Conservation (phyloP, 2,329 filamentous ascomycete genomes). For the Pyricularia pennisetigena region DNA sequence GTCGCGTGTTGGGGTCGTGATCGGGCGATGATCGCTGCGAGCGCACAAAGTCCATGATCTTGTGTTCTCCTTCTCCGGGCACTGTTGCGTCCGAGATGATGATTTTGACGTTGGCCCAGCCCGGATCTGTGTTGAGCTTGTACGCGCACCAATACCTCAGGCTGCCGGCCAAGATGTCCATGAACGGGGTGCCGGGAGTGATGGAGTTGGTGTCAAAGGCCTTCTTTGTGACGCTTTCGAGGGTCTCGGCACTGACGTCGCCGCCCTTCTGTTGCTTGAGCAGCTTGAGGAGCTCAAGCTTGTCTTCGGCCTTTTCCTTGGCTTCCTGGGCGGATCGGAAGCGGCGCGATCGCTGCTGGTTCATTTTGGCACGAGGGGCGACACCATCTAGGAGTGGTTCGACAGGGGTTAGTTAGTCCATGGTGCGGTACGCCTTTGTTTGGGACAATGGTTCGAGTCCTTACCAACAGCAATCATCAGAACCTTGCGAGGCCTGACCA, state of each 20-base stretch:
- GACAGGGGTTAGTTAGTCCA: neutral
- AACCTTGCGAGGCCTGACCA: conserved; percentile 92
- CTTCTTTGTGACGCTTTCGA: conserved; percentile 64
- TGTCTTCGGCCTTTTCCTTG: conserved; percentile 86
- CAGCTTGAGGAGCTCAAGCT: conserved; percentile 76
- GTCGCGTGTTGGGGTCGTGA: conserved; percentile 91
- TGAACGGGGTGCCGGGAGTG: conserved; percentile 95
- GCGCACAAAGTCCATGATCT: conserved; percentile 97
- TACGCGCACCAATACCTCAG: conserved; percentile 95
- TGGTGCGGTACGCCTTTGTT: conserved; percentile 4
- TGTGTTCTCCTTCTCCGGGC: conserved; percentile 96
- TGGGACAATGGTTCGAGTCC: conserved; percentile 14
- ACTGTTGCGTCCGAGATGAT: conserved; percentile 98
- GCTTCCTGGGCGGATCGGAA: conserved; percentile 94
- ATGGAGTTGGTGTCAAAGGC: conserved; percentile 86
- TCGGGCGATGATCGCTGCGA: conserved; percentile 85
- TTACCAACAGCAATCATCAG: conserved; percentile 94
- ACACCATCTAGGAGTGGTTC: conserved; percentile 63
- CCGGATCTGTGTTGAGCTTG: conserved; percentile 93
- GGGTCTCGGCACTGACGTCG: conserved; percentile 47
- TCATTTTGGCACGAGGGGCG: conserved; percentile 97
- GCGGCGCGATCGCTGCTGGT: conserved; percentile 91
- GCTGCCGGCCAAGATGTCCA: conserved; percentile 87
- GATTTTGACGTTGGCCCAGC: conserved; percentile 91
- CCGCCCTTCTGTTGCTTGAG: conserved; percentile 70